phyloP scores from a whole-genome alignment of 2,329 filamentous ascomycete genomes.

The Coniochaeta hoffmannii region DNA sequence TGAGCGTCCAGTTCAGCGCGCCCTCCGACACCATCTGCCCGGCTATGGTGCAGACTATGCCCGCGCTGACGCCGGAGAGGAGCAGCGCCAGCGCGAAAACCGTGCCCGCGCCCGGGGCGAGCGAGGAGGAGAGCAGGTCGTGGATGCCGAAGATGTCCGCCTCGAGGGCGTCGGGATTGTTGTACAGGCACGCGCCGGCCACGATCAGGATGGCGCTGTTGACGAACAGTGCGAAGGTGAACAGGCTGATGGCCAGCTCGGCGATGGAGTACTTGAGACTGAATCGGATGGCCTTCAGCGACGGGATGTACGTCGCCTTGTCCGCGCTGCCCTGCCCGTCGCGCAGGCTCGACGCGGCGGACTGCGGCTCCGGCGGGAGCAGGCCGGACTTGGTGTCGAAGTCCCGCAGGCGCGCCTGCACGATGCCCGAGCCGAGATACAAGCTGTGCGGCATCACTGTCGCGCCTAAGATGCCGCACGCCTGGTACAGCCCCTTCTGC shows the following conservation, averaged over 20 bases:
- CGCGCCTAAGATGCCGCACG: constrained; percentile 70
- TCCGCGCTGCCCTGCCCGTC: constrained; percentile 24
- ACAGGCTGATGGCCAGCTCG: constrained; percentile 65
- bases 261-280: constrained; percentile 67
- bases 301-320: constrained; percentile 60
- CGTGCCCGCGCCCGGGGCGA: constrained; percentile 69
- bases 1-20: constrained; percentile 65
- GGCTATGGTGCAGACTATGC: constrained; percentile 82
- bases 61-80: constrained; percentile 72
- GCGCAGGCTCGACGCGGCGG: constrained; percentile 14
- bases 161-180: constrained; percentile 49
- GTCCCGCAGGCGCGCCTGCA: constrained; percentile 57
- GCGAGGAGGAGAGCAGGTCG: constrained; percentile 56
- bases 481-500: constrained; percentile 53
- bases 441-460: constrained; percentile 67
- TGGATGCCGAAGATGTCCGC: constrained; percentile 84
- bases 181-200: constrained; percentile 68
- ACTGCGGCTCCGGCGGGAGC: constrained; percentile 25
- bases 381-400: constrained; percentile 54
- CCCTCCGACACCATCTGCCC: constrained; percentile 87
- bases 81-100: constrained; percentile 79
- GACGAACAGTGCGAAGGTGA: constrained; percentile 78
- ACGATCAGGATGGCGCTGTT: constrained; percentile 79
- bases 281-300: constrained; percentile 62
- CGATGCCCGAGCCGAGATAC: constrained; percentile 62